phyloP scores from a whole-genome alignment of 805 yeast genomes.

The Wickerhamomyces bisporus region DNA sequence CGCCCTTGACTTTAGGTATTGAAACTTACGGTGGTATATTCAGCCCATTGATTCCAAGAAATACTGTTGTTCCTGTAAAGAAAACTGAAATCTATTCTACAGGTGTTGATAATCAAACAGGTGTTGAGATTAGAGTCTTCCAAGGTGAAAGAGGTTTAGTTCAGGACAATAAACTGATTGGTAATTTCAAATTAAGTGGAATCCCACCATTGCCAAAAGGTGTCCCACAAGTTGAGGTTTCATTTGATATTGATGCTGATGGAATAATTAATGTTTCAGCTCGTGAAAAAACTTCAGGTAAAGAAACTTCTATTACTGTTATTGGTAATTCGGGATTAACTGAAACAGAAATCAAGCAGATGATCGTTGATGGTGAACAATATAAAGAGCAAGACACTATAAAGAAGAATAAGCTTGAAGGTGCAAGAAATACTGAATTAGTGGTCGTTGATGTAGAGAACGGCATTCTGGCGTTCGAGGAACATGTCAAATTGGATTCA shows the following conservation, averaged over 20 bases:
- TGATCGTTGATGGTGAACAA: constrained; percentile 62
- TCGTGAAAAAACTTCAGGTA: constrained; percentile 70
- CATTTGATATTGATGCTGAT: constrained; percentile 78
- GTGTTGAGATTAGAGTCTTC: constrained; percentile 71
- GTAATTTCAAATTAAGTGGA: constrained; percentile 65
- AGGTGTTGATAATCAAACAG: constrained; percentile 81
- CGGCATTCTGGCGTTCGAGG: constrained; percentile 68
- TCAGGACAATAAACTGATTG: constrained; percentile 71
- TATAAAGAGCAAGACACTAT: constrained; percentile 57
- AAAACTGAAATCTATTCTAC: constrained; percentile 73
- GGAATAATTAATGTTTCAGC: constrained; percentile 82
- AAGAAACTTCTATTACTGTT: constrained; percentile 70
- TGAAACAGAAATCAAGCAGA: constrained; percentile 58
- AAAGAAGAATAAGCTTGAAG: constrained; percentile 58
- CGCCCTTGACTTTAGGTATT: constrained; percentile 78
- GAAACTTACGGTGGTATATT: constrained; percentile 84
- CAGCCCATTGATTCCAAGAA: constrained; percentile 73
- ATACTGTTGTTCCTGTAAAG: constrained; percentile 72
- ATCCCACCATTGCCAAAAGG: constrained; percentile 79
- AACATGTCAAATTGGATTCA: constrained; percentile 44
- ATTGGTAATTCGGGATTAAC: constrained; percentile 67
- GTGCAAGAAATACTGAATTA: constrained; percentile 73
- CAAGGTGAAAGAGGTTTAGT: constrained; percentile 83
- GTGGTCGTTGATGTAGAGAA: constrained; percentile 83
- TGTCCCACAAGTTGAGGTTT: constrained; percentile 70